A percentile compares a stretch with the other conserved stretches of the same genome.
Conservation (phyloP, 2,329 filamentous ascomycete genomes). For the Pseudogymnoascus sp. region DNA sequence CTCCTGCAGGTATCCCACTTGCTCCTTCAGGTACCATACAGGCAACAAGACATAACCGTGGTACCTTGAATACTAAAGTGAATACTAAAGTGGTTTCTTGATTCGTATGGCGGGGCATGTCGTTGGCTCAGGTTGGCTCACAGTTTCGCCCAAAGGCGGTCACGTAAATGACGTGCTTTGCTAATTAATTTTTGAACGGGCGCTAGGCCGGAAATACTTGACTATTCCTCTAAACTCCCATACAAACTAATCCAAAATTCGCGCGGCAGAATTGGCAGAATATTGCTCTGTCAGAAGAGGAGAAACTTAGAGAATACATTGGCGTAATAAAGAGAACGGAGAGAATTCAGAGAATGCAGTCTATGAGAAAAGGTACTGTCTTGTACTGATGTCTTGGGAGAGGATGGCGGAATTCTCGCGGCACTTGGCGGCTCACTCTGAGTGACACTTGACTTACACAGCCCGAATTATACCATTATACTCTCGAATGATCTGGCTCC, state of each 20-base stretch:
- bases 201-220: background rate
- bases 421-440: background rate
- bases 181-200: constrained; percentile 4
- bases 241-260: background rate
- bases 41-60: background rate
- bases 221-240: background rate
- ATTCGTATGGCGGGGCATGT: background rate
- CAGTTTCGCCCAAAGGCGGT: background rate
- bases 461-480: background rate
- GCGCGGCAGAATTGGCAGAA: background rate
- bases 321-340: background rate
- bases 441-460: background rate
- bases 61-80: background rate
- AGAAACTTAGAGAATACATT: background rate
- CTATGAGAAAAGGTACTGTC: background rate
- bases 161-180: constrained; percentile 1
- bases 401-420: background rate
- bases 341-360: background rate
- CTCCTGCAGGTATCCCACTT: background rate
- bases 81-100: background rate
- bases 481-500: background rate
- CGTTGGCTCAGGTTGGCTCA: background rate
- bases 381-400: background rate
- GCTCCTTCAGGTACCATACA: background rate
- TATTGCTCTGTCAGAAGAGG: background rate